Percentiles rank a stretch among this genome's conserved stretches.
These are phyloP conservation scores for Penicillium sp. DNA, from an alignment of 2,329 filamentous ascomycete genomes.

Conservation along the genomic window DNA sequence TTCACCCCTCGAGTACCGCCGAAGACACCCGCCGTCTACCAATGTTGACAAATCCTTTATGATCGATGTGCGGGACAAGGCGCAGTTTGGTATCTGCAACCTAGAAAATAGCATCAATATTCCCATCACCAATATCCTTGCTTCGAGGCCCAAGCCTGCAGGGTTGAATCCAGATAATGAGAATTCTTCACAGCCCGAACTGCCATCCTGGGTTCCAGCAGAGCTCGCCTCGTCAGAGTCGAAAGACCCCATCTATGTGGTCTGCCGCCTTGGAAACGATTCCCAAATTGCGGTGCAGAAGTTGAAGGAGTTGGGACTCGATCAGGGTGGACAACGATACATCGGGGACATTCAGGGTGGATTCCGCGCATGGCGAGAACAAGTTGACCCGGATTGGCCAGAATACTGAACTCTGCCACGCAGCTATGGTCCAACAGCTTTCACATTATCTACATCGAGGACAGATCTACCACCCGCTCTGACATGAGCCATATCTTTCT, in stretches of 20 bases:
- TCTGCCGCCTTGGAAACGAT: conserved; percentile 56
- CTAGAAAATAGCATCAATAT: conserved; percentile 73
- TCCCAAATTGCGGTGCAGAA: conserved; percentile 51
- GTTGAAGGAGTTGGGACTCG: conserved; percentile 45
- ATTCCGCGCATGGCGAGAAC: conserved; percentile 46
- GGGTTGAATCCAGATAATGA: conserved; percentile 1
- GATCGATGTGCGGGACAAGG: conserved; percentile 81
- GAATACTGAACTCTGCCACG: conserved; percentile 7
- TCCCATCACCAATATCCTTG: conserved; percentile 49
- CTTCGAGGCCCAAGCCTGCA: conserved; percentile 18
- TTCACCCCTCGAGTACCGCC: conserved; percentile 63
- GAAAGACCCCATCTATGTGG: conserved; percentile 45
- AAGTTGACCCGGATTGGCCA: conserved; percentile 43
- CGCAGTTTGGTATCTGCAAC: conserved; percentile 80
- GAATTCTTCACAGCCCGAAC: conserved; percentile 1
- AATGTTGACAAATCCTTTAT: conserved; percentile 57
- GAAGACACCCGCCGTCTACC: conserved; percentile 12
- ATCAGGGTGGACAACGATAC: conserved; percentile 36
- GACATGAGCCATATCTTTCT: background rate
- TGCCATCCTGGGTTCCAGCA: conserved; percentile 34
- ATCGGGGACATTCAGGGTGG: conserved; percentile 50
- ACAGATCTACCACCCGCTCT: background rate
- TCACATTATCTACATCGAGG: background rate
- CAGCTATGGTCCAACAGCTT: background rate
- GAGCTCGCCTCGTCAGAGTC: conserved; percentile 27